Base-by-base conservation (phyloP, 179 eudicot genomes). In the Patellifolia procumbens region DNA sequence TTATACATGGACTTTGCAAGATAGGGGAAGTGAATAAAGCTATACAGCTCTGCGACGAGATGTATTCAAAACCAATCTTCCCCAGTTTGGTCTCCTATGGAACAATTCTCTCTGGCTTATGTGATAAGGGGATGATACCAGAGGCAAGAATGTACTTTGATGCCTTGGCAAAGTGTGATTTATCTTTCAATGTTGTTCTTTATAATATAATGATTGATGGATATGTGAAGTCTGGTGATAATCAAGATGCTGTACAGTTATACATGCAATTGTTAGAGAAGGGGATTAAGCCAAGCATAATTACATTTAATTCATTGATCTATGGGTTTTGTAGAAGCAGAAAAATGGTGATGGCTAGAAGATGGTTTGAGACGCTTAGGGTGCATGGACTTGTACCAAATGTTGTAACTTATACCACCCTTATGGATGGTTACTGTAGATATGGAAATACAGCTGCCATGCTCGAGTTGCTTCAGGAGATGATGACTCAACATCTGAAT, bases 241-340 rank as follows among this genome's bases (percentile, higher is more conserved):
- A 72, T 70, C 68, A 51, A 74, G 88, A 86, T 72, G 88, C 90
- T 80, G 77, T 81, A 67, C 79, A 81, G 76, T 74, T 94, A 77
- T 94, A 88, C 76, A 63, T 80, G 81, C 81, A 84, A 61, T 49
- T 89, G 45, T 65, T 75, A 66, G 80, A 83, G 81, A 88, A 80
- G 74, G 93, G 93, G 51, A 82, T 94, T 51, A 19, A 76, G 52
- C 96, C 93, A 43, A 92, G 81, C 78, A 75, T 89, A 75, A 88
- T 91, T 68, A 91, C 98, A 72, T 89, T 89, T 80, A 94, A 92
- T 87, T 88, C 97, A 70, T 75, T 92, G 81, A 87, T 94, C 11
- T 83, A 87, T 80, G 98, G 96, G 59, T 88, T 82, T 75, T 94
- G 94, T 82, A 88, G 81, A 84, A 67, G 75, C 72, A 63, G 86